Evolutionary conservation across 208 protist genomes (phyloP), one percentile per base, ranked within the genome.

Genomic region (Trypanosoma grayi): DNA sequence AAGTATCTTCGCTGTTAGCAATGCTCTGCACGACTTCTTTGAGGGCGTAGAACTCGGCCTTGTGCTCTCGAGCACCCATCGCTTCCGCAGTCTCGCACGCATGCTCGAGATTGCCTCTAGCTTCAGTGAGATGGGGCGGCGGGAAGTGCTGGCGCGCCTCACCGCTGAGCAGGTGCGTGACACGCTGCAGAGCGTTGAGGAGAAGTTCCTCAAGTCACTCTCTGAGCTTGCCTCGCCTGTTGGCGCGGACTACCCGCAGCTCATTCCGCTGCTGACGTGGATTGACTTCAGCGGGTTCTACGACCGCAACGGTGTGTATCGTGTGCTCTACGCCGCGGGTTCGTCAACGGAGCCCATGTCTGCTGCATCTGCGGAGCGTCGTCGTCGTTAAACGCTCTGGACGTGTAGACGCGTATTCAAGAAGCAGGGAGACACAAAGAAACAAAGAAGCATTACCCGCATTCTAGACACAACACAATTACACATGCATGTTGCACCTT

Each of bases 261-360:
- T 95, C 4, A 73, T 95, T 28, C 84, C 88, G 16, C 69, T 95
- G 22, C 53, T 95, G 25, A 92, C 88, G 33, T 92, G 85, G 81
- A 79, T 92, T 48, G 88, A 95, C 70, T 92, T 89, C 41, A 92
- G 76, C 51, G 79, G 81, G 14, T 95, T 87, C 64, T 95, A 95
- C 41, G 81, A 83, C 43, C 75, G 75, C 31, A 86, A 84, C 56
- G 81, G 82, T 57, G 76, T 95, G n/a, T 95, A 90, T 63, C 77
- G 81, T n/a, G 83, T 95, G 6, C 73, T 87, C 25, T 81, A 83
- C 63, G 60, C 81, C 18, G 68, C 55, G 30, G 51, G 57, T 6
- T 30, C 36, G 13, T 36, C 55, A 20, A 40, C 44, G 8, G 51
- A 66, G 48, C 28, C 50, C 25, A 46, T 59, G 22, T 53, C 40